These are phyloP conservation scores for Wallemia hederae DNA, from an alignment of 1,284 basidiomycete genomes.

Conservation along the genomic window DNA sequence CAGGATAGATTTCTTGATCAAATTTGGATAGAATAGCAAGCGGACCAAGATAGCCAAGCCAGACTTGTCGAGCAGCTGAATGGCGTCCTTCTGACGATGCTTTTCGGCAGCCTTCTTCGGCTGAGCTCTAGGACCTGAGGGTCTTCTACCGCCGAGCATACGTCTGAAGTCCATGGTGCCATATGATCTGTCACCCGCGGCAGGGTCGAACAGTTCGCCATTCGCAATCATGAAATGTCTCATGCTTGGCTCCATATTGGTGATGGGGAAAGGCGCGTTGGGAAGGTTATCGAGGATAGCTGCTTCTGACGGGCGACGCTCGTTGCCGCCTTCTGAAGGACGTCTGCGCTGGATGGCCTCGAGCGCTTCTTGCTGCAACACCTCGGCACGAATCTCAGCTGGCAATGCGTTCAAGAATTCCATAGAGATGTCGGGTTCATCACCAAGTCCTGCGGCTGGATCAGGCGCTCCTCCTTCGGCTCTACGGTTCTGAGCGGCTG, in stretches of 20 bases:
- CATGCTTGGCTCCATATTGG: background rate
- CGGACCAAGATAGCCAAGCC: conserved; percentile 73
- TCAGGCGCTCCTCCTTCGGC: conserved; percentile 25
- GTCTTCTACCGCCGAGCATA: background rate
- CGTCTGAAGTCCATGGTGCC: background rate
- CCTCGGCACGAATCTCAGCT: conserved; percentile 82
- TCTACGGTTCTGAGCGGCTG: background rate
- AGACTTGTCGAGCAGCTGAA: conserved; percentile 71
- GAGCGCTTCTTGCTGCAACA: conserved; percentile 71
- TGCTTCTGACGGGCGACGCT: background rate
- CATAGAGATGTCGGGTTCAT: conserved; percentile 61
- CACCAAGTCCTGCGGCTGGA: conserved; percentile 27
- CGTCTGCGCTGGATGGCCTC: conserved; percentile 38
- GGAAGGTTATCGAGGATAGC: background rate
- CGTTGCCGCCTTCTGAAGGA: conserved; percentile 15
- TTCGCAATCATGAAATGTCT: conserved; percentile 2
- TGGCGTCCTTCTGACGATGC: conserved; percentile 42
- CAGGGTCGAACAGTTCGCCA: background rate
- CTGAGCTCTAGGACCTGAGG: background rate
- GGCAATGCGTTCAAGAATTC: conserved; percentile 93
- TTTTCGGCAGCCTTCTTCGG: conserved; percentile 4
- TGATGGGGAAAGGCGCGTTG: background rate
- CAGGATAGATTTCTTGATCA: conserved; percentile 52
- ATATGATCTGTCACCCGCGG: background rate
- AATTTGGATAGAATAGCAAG: conserved; percentile 84